Evolutionary conservation across 2,329 filamentous ascomycete species (phyloP).

Genomic region (Fusarium piperis): DNA sequence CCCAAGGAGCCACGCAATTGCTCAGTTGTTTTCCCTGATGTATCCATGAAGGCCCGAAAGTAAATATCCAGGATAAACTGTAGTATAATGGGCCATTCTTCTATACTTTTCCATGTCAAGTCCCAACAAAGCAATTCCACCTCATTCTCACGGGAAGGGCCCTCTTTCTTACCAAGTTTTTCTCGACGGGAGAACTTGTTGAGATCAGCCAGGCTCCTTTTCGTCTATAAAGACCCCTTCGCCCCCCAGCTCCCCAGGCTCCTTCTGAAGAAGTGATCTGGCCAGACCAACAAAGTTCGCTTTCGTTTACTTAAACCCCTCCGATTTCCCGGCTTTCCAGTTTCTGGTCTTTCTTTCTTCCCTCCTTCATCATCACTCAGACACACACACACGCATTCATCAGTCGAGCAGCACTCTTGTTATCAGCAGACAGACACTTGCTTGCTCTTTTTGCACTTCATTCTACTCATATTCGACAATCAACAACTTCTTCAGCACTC

Average conservation of each 20-base stretch:
- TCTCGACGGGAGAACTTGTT: not conserved
- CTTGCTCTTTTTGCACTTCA: not conserved
- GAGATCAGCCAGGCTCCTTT: not conserved
- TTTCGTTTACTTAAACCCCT: not conserved
- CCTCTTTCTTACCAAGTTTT: not conserved
- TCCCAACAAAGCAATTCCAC: not conserved
- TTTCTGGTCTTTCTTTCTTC: not conserved
- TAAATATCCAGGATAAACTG: not conserved
- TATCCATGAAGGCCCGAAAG: not conserved
- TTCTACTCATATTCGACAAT: not conserved
- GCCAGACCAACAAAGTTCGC: not conserved
- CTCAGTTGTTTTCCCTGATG: not conserved
- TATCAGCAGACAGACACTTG: not conserved
- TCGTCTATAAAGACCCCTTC: not conserved
- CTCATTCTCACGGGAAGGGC: not conserved
- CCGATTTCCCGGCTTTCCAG: not conserved
- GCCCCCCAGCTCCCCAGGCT: not conserved
- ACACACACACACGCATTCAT: not conserved
- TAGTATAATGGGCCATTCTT: not conserved
- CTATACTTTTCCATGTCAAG: not conserved
- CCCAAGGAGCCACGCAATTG: not conserved
- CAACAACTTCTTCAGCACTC: not conserved
- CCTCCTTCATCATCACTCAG: not conserved
- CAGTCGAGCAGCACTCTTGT: not conserved
- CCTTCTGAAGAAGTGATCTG: not conserved